Percentiles rank a stretch among this genome's conserved stretches.
Evolutionary conservation across 306 rosid genomes (phyloP).

Genomic region (Hippophae gyantsensis): DNA sequence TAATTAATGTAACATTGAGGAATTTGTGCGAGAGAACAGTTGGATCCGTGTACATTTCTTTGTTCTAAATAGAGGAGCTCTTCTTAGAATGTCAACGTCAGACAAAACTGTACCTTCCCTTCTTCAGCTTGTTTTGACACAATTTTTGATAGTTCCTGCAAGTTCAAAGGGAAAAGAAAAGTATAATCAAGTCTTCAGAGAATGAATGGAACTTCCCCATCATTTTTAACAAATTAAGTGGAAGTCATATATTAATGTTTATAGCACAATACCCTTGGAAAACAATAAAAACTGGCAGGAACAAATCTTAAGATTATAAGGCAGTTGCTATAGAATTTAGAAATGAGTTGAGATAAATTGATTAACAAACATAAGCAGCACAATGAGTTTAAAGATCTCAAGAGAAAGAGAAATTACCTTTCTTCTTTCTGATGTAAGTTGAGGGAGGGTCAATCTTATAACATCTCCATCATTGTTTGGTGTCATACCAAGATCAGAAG

Average conservation of each 20-base stretch:
- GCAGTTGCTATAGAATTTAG: too few species aligned
- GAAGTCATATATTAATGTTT: not conserved
- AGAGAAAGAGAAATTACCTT: slow-evolving; percentile 45
- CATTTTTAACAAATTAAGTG: too few species aligned
- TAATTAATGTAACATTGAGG: too few species aligned
- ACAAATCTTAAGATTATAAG: too few species aligned
- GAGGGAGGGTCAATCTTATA: slow-evolving; percentile 75
- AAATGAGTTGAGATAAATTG: not conserved
- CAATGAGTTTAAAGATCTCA: not conserved
- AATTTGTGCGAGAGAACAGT: too few species aligned
- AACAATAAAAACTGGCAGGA: too few species aligned
- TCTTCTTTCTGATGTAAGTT: slow-evolving; percentile 79
- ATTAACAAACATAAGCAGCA: not conserved
- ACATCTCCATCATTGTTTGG: slow-evolving; percentile 93
- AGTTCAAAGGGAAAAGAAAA: not conserved
- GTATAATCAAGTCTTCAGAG: not conserved
- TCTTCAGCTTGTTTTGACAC: slow-evolving; percentile 91
- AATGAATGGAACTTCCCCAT: not conserved
- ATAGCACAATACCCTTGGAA: not conserved
- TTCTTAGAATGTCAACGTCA: slow-evolving; percentile 16
- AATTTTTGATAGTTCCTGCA: slow-evolving; percentile 72
- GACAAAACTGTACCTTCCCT: slow-evolving; percentile 62
- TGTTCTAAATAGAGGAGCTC: slow-evolving; percentile 10
- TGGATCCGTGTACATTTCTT: slow-evolving; percentile 1
- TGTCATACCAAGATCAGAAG: slow-evolving; percentile 80